phyloP scores from a whole-genome alignment of 176 grass and related monocot species.

The Carex parvula region DNA sequence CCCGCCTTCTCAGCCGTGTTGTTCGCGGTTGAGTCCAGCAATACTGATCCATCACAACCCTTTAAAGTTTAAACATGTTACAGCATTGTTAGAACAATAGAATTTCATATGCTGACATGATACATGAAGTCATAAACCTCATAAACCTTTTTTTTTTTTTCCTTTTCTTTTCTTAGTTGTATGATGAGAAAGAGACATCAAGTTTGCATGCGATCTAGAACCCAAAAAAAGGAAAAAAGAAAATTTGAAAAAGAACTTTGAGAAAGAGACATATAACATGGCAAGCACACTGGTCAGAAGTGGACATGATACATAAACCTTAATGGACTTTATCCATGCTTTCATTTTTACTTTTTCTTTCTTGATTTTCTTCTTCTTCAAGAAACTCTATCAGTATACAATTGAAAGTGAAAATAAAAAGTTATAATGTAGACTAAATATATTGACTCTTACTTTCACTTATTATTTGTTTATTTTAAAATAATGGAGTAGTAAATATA shows the following conservation, averaged over 20 bases:
- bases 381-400: background rate
- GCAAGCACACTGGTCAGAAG: constrained; percentile 12
- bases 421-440: background rate
- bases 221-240: background rate
- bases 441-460: background rate
- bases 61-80: constrained; percentile 29
- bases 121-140: no score
- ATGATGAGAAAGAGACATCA: constrained; percentile 9
- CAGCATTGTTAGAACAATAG: background rate
- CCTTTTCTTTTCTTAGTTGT: background rate
- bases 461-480: background rate
- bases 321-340: background rate
- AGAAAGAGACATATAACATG: constrained; percentile 16
- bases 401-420: background rate
- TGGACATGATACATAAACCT: constrained; percentile 5
- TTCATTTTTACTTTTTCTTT: background rate
- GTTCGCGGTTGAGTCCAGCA: constrained; percentile 47
- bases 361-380: background rate
- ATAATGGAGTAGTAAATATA: background rate
- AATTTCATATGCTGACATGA: background rate
- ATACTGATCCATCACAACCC: constrained; percentile 73
- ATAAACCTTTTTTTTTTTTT: background rate
- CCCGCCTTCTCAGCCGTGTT: constrained; percentile 78
- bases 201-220: background rate
- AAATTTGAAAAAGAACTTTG: background rate